These are phyloP conservation scores for Solanum sparsipilum DNA, from an alignment of 257 asterid genomes.

Conservation along the genomic window DNA sequence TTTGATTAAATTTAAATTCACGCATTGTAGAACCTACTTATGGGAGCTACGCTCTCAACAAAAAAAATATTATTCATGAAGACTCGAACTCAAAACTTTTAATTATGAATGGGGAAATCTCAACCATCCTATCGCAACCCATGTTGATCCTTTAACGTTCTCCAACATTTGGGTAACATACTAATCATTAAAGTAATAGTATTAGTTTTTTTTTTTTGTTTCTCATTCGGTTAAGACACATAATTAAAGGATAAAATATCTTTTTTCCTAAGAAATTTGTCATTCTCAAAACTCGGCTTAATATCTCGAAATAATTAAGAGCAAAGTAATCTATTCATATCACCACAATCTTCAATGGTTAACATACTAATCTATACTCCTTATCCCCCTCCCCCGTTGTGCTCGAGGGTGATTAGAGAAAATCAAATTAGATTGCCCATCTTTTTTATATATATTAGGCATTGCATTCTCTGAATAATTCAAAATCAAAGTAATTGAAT, in stretches of 20 bases:
- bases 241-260: not conserved
- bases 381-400: not conserved
- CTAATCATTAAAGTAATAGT: not conserved
- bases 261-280: not conserved
- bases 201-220: not conserved
- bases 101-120: not conserved
- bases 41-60: too few relatives aligned
- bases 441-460: not conserved
- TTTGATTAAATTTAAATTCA: not conserved
- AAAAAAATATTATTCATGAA: too few relatives aligned
- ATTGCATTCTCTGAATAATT: too few relatives aligned
- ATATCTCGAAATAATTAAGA: not conserved
- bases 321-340: not conserved
- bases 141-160: not conserved
- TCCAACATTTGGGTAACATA: not conserved
- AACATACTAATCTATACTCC: not conserved
- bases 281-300: accelerated
- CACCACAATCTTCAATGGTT: not conserved
- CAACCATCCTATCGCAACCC: not conserved
- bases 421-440: not conserved
- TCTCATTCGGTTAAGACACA: not conserved
- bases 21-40: too few relatives aligned
- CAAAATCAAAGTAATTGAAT: not conserved
- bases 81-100: not conserved
- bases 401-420: not conserved